Conservation (phyloP, 2,329 filamentous ascomycete species). For the Paraconiothyrium brasiliense region DNA sequence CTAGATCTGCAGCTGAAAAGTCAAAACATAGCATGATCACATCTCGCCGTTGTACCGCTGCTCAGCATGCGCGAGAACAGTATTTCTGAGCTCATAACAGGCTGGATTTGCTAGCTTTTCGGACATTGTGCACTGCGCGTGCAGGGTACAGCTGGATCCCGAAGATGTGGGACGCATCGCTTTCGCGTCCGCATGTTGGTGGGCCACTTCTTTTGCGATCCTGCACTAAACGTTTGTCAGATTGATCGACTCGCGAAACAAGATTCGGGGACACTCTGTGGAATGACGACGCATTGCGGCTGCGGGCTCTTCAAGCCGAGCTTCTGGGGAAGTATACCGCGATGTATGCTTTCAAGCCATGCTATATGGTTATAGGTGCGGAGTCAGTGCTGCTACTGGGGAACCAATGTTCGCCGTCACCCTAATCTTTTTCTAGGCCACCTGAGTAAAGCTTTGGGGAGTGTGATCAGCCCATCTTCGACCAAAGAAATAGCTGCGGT, state of each 20-base stretch:
- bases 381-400: not conserved
- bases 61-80: not conserved
- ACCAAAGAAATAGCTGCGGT: not conserved
- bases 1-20: not conserved
- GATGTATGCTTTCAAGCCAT: not conserved
- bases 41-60: not conserved
- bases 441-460: not conserved
- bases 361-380: too few species aligned
- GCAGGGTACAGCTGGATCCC: not conserved
- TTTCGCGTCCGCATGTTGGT: not conserved
- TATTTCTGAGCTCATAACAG: not conserved
- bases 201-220: not conserved
- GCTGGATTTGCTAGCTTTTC: not conserved
- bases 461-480: not conserved
- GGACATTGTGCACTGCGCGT: not conserved
- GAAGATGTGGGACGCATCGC: slow-evolving; percentile 9
- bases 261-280: slow-evolving; percentile 1
- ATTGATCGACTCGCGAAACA: slow-evolving; percentile 10
- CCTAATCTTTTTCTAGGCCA: not conserved
- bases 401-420: not conserved
- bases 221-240: slow-evolving; percentile 5
- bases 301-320: not conserved
- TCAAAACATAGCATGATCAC: not conserved
- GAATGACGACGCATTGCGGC: not conserved
- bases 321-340: not conserved